A percentile compares a stretch with the other conserved stretches of the same genome.
phyloP scores from a whole-genome alignment of 139 green algal genomes.

The Desmodesmus armatus region DNA sequence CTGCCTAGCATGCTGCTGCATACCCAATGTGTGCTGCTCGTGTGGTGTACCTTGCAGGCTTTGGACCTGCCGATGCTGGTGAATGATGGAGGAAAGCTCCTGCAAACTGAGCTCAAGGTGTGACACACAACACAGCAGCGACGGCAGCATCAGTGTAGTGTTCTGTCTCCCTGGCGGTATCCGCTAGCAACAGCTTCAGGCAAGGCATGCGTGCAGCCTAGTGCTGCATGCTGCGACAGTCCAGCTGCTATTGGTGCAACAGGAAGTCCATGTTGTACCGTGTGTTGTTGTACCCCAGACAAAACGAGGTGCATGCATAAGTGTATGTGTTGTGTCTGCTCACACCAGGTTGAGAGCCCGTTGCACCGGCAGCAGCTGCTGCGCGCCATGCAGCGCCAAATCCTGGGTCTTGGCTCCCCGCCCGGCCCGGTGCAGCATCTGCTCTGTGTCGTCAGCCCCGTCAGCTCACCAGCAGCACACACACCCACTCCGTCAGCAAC shows the following conservation, averaged over 20 bases:
- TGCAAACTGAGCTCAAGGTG: constrained; percentile 62
- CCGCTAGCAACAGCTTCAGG: background rate
- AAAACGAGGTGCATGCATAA: background rate
- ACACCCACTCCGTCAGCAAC: background rate
- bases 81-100: constrained; percentile 52
- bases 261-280: background rate
- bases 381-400: constrained; percentile 52
- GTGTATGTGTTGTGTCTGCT: background rate
- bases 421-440: constrained; percentile 35
- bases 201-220: background rate
- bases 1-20: background rate
- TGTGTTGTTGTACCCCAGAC: background rate
- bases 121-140: background rate
- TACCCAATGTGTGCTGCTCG: background rate
- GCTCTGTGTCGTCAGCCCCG: no score
- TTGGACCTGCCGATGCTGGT: constrained; percentile 72
- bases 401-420: constrained; percentile 57
- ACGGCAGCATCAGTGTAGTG: background rate
- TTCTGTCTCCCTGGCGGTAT: background rate
- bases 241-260: no score
- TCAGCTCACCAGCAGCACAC: constrained; percentile 17
- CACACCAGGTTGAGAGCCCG: constrained; percentile 46
- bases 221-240: background rate
- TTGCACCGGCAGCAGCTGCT: constrained; percentile 62
- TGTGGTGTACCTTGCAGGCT: constrained; percentile 14